Evolutionary conservation across 768 basidiomycete species (phyloP), one percentile per base, ranked within the genome.

Genomic region (Rhodocollybia butyracea): DNA sequence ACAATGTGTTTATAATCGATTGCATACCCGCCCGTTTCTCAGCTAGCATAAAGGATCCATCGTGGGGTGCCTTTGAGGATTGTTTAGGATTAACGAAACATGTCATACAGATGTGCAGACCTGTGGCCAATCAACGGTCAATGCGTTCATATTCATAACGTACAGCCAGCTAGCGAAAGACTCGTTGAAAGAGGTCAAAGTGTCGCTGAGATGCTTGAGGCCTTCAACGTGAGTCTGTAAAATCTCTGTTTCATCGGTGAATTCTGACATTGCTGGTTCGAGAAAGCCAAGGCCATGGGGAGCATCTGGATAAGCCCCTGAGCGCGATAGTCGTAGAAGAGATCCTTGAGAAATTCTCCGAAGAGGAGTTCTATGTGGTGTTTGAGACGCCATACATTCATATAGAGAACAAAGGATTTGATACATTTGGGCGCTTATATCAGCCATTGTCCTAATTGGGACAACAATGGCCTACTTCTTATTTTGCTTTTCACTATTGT

Each of bases 41-140:
- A 39, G 85, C 86, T 24, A 88, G 59, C 12, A 67, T 61, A 61
- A 85, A 91, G 0, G 86, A 88, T 15, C 72, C 75, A 43, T 81
- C 76, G 5, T 76, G 77, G 0, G 87, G 86, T 22, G 83, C 83
- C 87, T 88, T 47, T 2, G 42, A 39, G 17, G 1, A 5, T 19
- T 26, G 22, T 30, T 51, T 40, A 55, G 36, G 41, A 43, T 29
- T n/a, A n/a, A n/a, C n/a, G n/a, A 39, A 47, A 10, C 24, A 5
- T 42, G 57, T 59, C 45, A 5, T 8, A 38, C 30, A 30, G 31
- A 27, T 17, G 62, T 2, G 58, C 77, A 56, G 38, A 87, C 92
- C 78, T 94, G 88, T 1, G 83, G 84, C 93, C 93, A 97, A 66
- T 97, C 94, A 0, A 86, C 86, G n/a, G 93, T 94, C 55, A 96